phyloP scores from a whole-genome alignment of 2,329 filamentous ascomycete genomes.

The Karstenula rhodostoma region DNA sequence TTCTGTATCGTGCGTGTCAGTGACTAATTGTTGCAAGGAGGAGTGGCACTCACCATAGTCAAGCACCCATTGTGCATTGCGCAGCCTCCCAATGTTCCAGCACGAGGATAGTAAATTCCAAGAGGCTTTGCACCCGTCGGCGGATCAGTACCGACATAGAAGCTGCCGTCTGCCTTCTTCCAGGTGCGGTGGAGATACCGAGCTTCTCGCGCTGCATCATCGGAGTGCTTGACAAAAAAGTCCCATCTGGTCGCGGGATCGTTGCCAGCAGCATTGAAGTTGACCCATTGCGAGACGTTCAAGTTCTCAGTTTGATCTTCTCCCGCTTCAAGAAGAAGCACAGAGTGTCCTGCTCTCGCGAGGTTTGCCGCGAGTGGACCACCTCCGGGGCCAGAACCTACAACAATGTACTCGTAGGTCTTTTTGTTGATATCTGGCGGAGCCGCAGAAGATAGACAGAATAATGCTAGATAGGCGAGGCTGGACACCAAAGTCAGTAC shows the following conservation, averaged over 20 bases:
- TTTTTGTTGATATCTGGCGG: slow-evolving; percentile 23
- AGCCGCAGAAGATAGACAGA: slow-evolving; percentile 20
- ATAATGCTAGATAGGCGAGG: slow-evolving; percentile 17
- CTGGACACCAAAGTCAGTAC: slow-evolving; percentile 16
- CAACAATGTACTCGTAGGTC: slow-evolving; percentile 67
- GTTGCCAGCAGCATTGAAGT: slow-evolving; percentile 63
- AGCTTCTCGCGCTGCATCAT: slow-evolving; percentile 59
- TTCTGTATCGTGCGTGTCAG: slow-evolving; percentile 53
- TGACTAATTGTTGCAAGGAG: slow-evolving; percentile 43
- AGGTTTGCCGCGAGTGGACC: slow-evolving; percentile 28
- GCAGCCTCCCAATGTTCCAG: slow-evolving; percentile 65
- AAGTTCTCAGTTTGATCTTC: slow-evolving; percentile 57
- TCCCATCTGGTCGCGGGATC: slow-evolving; percentile 66
- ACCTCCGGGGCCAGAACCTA: slow-evolving; percentile 56
- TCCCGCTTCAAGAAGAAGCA: slow-evolving; percentile 66
- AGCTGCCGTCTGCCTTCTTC: slow-evolving; percentile 52
- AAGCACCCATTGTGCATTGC: slow-evolving; percentile 69
- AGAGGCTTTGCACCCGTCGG: slow-evolving; percentile 59
- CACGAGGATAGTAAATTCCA: slow-evolving; percentile 67
- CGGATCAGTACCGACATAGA: slow-evolving; percentile 54
- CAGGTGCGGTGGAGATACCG: slow-evolving; percentile 67
- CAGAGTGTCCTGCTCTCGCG: slow-evolving; percentile 60
- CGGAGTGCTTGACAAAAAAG: slow-evolving; percentile 68
- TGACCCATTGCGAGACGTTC: slow-evolving; percentile 59
- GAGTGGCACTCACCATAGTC: slow-evolving; percentile 58